These are phyloP conservation scores for Marasmius tenuissimus DNA, from an alignment of 1,284 basidiomycete genomes.

Conservation along the genomic window DNA sequence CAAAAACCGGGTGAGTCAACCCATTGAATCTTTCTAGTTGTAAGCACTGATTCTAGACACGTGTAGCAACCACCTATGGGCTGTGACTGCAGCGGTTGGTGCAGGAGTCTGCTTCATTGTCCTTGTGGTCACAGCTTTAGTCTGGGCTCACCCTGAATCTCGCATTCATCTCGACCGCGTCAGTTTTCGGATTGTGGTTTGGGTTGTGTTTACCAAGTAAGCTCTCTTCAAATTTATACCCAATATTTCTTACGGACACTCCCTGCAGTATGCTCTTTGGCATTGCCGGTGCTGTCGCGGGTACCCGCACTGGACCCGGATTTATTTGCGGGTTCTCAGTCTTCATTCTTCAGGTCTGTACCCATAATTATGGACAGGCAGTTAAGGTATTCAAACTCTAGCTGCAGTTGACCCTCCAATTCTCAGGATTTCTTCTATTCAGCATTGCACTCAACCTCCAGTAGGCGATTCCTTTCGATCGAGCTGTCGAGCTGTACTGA, in stretches of 20 bases:
- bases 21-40: background rate
- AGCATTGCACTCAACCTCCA: slow-evolving; percentile 13
- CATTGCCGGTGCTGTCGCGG: slow-evolving; percentile 16
- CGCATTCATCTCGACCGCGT: slow-evolving; percentile 19
- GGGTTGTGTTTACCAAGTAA: slow-evolving; percentile 18
- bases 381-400: background rate
- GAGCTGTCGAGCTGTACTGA: background rate
- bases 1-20: slow-evolving; percentile 10
- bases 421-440: slow-evolving; percentile 20
- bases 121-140: slow-evolving; percentile 12
- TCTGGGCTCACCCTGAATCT: slow-evolving; percentile 14
- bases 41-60: background rate
- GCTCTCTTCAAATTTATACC: slow-evolving; percentile 1
- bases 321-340: slow-evolving; percentile 16
- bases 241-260: slow-evolving; percentile 1
- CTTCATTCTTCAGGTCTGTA: slow-evolving; percentile 15
- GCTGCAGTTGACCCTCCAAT: slow-evolving; percentile 14
- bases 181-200: slow-evolving; percentile 18
- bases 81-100: slow-evolving; percentile 15
- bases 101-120: slow-evolving; percentile 19
- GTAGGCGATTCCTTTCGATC: background rate
- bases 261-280: slow-evolving; percentile 18
- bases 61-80: slow-evolving; percentile 17
- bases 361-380: background rate
- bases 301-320: slow-evolving; percentile 12